phyloP scores from a whole-genome alignment of 352 stramenopile genomes.

The Phytopythium delawarense region DNA sequence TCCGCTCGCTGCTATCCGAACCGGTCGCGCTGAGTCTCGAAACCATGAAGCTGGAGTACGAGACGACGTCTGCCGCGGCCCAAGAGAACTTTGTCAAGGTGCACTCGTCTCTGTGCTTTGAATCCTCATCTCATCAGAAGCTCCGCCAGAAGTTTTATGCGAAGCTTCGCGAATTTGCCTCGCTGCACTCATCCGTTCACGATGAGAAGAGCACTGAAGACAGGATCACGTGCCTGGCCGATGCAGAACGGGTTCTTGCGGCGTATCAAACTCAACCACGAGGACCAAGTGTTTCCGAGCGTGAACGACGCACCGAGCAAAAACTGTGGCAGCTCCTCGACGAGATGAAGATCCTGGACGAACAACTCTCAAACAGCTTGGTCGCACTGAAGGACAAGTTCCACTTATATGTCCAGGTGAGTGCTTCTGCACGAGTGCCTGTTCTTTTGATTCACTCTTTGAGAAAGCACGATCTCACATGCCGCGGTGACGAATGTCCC shows the following conservation, averaged over 20 bases:
- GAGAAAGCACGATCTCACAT: background rate
- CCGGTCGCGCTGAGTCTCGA: constrained; percentile 64
- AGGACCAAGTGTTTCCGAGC: constrained; percentile 1
- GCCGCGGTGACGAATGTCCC: background rate
- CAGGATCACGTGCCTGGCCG: background rate
- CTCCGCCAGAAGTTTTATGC: constrained; percentile 58
- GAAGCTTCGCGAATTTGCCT: constrained; percentile 41
- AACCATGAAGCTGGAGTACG: constrained; percentile 82
- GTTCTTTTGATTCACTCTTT: background rate
- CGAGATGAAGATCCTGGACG: constrained; percentile 38
- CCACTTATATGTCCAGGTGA: constrained; percentile 59
- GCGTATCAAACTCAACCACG: background rate
- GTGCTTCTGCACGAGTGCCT: background rate
- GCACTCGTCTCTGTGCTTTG: constrained; percentile 40
- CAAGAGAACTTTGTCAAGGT: constrained; percentile 64
- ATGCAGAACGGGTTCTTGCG: constrained; percentile 1
- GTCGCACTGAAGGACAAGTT: constrained; percentile 37
- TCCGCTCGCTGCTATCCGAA: constrained; percentile 66
- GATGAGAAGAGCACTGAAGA: background rate
- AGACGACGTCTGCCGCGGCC: constrained; percentile 40
- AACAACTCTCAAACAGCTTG: constrained; percentile 27
- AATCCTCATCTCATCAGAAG: constrained; percentile 40
- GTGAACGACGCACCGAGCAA: constrained; percentile 30
- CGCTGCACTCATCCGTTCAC: constrained; percentile 23
- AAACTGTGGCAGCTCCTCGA: constrained; percentile 46